Base-by-base conservation (phyloP, 2,329 filamentous ascomycete genomes). In the Curvularia eragrostidis region DNA sequence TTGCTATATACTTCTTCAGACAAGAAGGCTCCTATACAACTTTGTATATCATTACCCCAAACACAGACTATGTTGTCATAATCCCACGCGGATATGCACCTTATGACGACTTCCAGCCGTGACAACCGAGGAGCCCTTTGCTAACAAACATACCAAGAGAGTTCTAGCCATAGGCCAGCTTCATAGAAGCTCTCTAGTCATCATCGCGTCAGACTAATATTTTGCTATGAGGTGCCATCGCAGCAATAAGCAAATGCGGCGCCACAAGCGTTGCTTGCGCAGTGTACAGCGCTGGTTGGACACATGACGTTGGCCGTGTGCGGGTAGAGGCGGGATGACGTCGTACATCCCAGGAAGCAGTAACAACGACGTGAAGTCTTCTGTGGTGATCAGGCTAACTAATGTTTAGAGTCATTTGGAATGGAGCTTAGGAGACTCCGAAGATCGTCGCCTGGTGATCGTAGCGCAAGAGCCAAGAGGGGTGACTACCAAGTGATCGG, bases 261-360 rank as follows among this genome's bases (percentile, higher is more conserved):
- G 39, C 19, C 21, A n/a, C 10, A n/a, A n/a, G 26, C 26, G 23
- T 15, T 28, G 43, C 26, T 19, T 24, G 15, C n/a, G 8, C 9
- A 9, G 12, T 23, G 19, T 23, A 23, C 9, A 21, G 18, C 19
- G 19, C 21, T 15, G 21, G 12, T 24, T 24, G 43, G 26, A 7
- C 26, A 13, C 28, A 15, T 46, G 43, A 46, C 43, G 43, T 32
- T 30, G 10, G 23, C 24, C 41, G 30, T 48, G 34, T 26, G 39
- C 48, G 54, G 54, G 52, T 19, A 19, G 48, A 21, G 19, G 5
- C 48, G 54, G 48, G 18, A 56, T 56, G 54, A 56, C 54, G 48
- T 52, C 24, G 23, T 32, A 12, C 5, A 47, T 47, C 18, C 9
- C 15, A 23, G 3, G 26, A 3, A 32, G n/a, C 28, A 46, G 26